A percentile compares a stretch with the other conserved stretches of the same genome.
phyloP scores from a whole-genome alignment of 1,284 basidiomycete species.

The Tilletia horrida region DNA sequence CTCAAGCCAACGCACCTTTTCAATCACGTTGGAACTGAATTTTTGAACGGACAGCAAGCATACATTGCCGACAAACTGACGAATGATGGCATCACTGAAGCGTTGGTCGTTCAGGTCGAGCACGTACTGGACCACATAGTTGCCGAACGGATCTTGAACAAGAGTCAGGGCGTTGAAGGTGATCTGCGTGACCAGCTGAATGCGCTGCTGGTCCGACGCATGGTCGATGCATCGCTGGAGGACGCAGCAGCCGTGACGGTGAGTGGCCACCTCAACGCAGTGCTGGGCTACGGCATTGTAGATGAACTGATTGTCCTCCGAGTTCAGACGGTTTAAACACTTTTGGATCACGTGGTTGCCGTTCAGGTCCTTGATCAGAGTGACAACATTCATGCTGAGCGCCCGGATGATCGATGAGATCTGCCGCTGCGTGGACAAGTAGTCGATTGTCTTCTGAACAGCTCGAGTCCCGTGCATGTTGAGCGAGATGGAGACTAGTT shows the following conservation, averaged over 20 bases:
- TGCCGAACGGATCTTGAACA: conserved; percentile 97
- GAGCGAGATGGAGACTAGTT: conserved; percentile 93
- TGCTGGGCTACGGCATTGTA: conserved; percentile 99
- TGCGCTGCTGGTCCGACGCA: conserved; percentile 87
- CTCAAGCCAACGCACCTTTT: conserved; percentile 63
- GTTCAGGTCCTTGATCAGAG: conserved; percentile 98
- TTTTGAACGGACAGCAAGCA: conserved; percentile 97
- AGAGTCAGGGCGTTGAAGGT: conserved; percentile 96
- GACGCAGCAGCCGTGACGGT: conserved; percentile 98
- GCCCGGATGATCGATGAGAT: conserved; percentile 97
- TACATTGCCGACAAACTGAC: conserved; percentile 96
- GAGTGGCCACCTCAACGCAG: conserved; percentile 98
- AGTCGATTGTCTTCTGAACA: conserved; percentile 99
- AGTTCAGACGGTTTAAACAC: conserved; percentile 93
- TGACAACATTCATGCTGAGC: conserved; percentile 93
- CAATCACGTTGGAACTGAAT: conserved; percentile 92
- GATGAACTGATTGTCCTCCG: conserved; percentile 99
- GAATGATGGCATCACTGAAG: conserved; percentile 94
- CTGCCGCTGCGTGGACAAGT: conserved; percentile 67
- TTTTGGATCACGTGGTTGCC: conserved; percentile 99
- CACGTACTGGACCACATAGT: conserved; percentile 95
- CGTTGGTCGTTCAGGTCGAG: conserved; percentile 95
- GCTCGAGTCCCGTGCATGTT: conserved; percentile 99
- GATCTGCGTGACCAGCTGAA: conserved; percentile 97
- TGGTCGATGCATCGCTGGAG: conserved; percentile 98